Conservation (phyloP, 225 moss, liverwort and hornwort species). For the Marchantia paleacea region DNA sequence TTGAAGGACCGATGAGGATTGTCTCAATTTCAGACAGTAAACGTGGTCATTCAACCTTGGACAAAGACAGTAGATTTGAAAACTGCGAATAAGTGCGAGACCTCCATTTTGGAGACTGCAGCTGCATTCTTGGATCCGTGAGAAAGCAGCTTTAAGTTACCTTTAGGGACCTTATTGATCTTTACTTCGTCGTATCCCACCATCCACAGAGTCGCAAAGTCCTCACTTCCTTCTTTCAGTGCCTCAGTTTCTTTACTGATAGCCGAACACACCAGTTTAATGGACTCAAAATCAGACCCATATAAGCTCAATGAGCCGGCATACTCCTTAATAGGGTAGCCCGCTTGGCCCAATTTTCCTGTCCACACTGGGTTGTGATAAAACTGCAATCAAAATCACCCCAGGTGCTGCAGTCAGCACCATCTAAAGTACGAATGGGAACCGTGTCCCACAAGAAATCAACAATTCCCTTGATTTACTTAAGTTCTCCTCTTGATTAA, state of each 20-base stretch:
- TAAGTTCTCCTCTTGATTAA: too few species aligned
- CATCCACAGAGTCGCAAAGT: background rate
- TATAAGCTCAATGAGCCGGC: slow-evolving; percentile 6
- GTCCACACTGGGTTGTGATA: background rate
- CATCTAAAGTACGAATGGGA: background rate
- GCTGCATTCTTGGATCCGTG: too few species aligned
- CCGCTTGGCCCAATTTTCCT: background rate
- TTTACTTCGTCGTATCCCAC: slow-evolving; percentile 11
- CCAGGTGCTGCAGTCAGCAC: background rate
- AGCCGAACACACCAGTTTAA: slow-evolving; percentile 8
- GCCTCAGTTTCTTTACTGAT: background rate
- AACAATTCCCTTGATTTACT: background rate
- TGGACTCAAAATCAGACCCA: slow-evolving; percentile 5
- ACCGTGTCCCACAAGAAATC: background rate
- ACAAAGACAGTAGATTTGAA: background rate
- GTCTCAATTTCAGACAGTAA: background rate
- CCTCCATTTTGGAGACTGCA: too few species aligned
- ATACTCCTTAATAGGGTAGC: background rate
- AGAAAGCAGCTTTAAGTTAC: background rate
- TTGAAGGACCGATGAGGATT: background rate
- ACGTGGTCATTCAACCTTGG: background rate
- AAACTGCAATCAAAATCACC: slow-evolving; percentile 6
- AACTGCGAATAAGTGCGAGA: too few species aligned
- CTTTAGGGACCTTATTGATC: slow-evolving; percentile 5
- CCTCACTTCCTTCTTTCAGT: too few species aligned